Percentiles rank a stretch among this genome's conserved stretches.
phyloP scores from a whole-genome alignment of 768 basidiomycete genomes.

The Sporobolomyces phaffii region DNA sequence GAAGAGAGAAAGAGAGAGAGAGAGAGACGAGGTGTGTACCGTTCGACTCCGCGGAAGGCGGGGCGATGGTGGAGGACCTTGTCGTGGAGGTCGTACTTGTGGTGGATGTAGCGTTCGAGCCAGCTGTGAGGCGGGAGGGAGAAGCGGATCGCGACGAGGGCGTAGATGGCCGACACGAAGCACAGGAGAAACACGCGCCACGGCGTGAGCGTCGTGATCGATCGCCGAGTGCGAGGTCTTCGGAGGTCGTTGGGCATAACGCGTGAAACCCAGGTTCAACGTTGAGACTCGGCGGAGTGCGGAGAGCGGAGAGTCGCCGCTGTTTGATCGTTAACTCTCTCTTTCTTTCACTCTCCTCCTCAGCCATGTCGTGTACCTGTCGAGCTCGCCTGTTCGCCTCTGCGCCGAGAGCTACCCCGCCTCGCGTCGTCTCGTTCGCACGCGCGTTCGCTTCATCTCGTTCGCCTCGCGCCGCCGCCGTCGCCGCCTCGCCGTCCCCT shows the following conservation, averaged over 20 bases:
- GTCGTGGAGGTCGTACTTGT: not conserved
- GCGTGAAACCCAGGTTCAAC: no score
- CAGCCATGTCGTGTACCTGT: not conserved
- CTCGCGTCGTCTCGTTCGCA: no score
- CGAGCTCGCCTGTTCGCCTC: no score
- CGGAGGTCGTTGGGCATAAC: constrained; percentile 29
- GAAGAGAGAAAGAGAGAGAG: not conserved
- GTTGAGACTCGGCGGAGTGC: no score
- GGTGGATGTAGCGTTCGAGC: not conserved
- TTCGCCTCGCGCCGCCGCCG: no score
- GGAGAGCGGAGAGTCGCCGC: no score
- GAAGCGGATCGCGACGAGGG: constrained; percentile 12
- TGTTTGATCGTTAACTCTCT: no score
- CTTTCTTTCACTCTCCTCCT: not conserved
- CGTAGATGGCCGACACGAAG: constrained; percentile 19
- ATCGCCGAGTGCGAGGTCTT: not conserved
- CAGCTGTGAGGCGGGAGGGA: constrained; percentile 25
- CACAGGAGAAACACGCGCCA: constrained; percentile 15
- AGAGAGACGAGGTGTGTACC: constrained; percentile 11
- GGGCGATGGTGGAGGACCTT: constrained; percentile 13
- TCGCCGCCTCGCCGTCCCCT: no score
- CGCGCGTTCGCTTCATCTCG: no score
- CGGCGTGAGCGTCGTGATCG: not conserved
- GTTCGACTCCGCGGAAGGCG: constrained; percentile 16
- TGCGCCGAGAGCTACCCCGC: no score